Conservation (phyloP, 78 protist species). For the Bodo saltans region DNA sequence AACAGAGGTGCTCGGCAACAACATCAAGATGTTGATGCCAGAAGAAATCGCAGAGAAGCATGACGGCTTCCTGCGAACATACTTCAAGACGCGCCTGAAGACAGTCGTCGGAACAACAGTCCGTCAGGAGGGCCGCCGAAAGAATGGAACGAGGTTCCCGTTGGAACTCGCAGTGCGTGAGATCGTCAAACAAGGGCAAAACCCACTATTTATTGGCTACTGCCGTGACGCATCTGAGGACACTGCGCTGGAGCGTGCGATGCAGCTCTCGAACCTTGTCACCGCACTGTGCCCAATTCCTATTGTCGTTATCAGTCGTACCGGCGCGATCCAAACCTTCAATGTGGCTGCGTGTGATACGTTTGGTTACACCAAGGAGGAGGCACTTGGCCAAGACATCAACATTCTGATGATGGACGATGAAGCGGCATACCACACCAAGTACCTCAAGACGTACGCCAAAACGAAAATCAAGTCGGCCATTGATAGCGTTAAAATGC, state of each 20-base stretch:
- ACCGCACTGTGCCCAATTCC: not conserved
- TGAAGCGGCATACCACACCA: not conserved
- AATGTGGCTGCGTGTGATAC: not conserved
- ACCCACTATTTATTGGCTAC: not conserved
- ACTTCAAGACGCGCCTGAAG: conserved; percentile 8
- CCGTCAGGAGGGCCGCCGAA: not conserved
- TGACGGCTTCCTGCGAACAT: conserved; percentile 13
- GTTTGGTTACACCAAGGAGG: conserved; percentile 12
- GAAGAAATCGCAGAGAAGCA: conserved; percentile 3
- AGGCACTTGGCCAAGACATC: not conserved
- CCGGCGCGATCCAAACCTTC: not conserved
- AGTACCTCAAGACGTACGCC: not conserved
- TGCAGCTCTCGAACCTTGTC: not conserved
- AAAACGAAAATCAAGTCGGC: not conserved
- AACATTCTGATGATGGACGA: conserved; percentile 1
- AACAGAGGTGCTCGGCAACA: conserved; percentile 10
- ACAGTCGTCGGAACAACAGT: conserved; percentile 1
- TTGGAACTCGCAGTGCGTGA: conserved; percentile 2
- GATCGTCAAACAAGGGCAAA: not conserved
- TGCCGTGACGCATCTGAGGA: not conserved
- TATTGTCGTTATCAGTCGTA: not conserved
- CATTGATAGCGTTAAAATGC: not conserved
- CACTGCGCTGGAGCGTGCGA: not conserved
- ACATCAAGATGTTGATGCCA: conserved; percentile 31
- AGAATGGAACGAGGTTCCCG: conserved; percentile 18